Evolutionary conservation across 306 rosid species (phyloP).

Genomic region (Lathyrus oleraceus): DNA sequence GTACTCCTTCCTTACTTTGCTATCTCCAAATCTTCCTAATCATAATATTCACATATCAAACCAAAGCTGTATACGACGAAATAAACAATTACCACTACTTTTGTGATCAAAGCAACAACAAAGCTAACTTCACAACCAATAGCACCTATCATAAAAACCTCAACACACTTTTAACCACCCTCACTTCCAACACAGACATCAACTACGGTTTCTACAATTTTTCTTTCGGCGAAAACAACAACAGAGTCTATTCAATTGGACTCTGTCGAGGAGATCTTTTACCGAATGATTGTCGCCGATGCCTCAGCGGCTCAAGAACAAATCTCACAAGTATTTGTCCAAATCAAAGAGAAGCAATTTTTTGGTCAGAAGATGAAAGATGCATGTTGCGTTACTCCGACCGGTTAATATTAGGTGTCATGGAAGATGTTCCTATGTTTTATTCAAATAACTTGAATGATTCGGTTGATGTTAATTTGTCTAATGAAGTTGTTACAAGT

Average conservation of each 20-base stretch:
- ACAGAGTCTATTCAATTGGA: slow-evolving; percentile 2
- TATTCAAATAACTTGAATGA: not conserved
- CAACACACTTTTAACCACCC: not conserved
- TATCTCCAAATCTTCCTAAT: not conserved
- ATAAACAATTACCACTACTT: not conserved
- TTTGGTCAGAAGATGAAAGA: not conserved
- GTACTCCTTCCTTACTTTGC: not conserved
- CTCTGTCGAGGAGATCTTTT: not conserved
- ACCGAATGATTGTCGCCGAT: not conserved
- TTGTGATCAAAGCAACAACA: not conserved
- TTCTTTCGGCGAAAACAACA: not conserved
- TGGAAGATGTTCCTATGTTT: slow-evolving; percentile 5
- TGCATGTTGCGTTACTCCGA: slow-evolving; percentile 21
- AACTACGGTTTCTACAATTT: slow-evolving; percentile 17
- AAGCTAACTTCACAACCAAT: slow-evolving; percentile 13
- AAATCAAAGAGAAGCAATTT: not conserved
- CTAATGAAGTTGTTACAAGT: not conserved
- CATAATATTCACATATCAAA: slow-evolving; percentile 1
- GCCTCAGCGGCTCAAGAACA: not conserved
- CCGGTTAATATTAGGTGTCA: not conserved
- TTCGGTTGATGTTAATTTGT: slow-evolving; percentile 2
- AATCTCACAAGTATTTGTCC: not conserved
- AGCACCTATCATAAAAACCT: slow-evolving; percentile 16
- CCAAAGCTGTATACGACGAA: slow-evolving; percentile 7
- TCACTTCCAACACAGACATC: slow-evolving; percentile 5